Conservation (phyloP, 2,329 filamentous ascomycete genomes). For the Lecanosticta acicola region DNA sequence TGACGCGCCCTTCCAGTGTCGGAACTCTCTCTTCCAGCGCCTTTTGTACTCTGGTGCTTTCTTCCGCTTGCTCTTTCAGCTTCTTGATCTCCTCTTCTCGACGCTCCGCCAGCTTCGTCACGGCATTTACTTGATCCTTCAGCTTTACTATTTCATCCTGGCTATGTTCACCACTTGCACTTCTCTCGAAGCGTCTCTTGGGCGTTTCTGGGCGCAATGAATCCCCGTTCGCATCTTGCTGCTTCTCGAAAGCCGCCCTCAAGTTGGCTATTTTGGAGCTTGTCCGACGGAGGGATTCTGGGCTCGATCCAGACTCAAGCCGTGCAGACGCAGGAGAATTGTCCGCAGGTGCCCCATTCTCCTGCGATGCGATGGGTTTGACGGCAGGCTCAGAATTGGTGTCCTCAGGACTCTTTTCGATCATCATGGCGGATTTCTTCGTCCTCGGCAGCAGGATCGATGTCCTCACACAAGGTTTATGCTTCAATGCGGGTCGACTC, state of each 20-base stretch:
- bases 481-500: no score
- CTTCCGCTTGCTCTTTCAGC: constrained; percentile 8
- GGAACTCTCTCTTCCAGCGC: constrained; percentile 20
- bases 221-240: constrained; percentile 9
- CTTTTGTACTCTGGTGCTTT: constrained; percentile 20
- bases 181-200: constrained; percentile 11
- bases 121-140: constrained; percentile 11
- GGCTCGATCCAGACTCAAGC: background rate
- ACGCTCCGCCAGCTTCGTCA: background rate
- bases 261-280: constrained; percentile 28
- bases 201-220: constrained; percentile 1
- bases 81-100: constrained; percentile 2
- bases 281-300: constrained; percentile 15
- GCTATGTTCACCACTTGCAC: constrained; percentile 9
- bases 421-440: background rate
- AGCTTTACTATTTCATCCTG: constrained; percentile 9
- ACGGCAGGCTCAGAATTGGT: background rate
- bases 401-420: background rate
- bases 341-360: background rate
- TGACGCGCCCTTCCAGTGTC: constrained; percentile 15
- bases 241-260: constrained; percentile 27
- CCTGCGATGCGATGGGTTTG: background rate
- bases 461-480: background rate
- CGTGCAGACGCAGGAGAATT: background rate
- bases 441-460: no score